These are phyloP conservation scores for Yarrowia porcina DNA, from an alignment of 805 yeast genomes.

Conservation along the genomic window DNA sequence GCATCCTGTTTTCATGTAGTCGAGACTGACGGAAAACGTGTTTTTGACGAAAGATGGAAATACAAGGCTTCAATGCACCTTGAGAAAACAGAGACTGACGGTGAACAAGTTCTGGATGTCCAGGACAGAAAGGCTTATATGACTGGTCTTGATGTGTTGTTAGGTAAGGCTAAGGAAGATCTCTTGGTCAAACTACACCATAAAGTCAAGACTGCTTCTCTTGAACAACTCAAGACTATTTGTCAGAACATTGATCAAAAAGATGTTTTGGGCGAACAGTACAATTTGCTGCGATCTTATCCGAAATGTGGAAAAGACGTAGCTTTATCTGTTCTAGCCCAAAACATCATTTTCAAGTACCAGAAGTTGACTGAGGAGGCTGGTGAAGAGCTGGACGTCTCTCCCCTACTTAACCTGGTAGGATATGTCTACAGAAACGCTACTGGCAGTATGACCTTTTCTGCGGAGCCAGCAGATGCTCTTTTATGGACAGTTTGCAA, in stretches of 20 bases:
- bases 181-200: neutral
- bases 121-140: neutral
- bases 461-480: neutral
- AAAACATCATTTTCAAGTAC: constrained; percentile 6
- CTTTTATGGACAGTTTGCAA: constrained; percentile 9
- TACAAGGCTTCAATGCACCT: neutral
- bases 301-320: neutral
- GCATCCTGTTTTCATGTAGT: neutral
- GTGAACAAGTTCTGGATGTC: neutral
- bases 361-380: constrained; percentile 10
- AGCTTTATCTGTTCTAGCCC: neutral
- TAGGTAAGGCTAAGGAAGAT: neutral
- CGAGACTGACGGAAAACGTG: constrained; percentile 1
- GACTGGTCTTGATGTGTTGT: neutral
- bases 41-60: neutral
- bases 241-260: neutral
- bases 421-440: neutral
- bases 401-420: neutral
- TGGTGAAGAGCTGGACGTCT: neutral
- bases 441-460: neutral
- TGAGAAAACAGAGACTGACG: neutral
- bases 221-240: neutral
- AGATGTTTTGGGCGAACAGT: neutral
- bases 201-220: neutral
- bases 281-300: neutral